A percentile compares a stretch with the other conserved stretches of the same genome.
Evolutionary conservation across 2,329 filamentous ascomycete species (phyloP).

Genomic region (Cercospora nicotianae): DNA sequence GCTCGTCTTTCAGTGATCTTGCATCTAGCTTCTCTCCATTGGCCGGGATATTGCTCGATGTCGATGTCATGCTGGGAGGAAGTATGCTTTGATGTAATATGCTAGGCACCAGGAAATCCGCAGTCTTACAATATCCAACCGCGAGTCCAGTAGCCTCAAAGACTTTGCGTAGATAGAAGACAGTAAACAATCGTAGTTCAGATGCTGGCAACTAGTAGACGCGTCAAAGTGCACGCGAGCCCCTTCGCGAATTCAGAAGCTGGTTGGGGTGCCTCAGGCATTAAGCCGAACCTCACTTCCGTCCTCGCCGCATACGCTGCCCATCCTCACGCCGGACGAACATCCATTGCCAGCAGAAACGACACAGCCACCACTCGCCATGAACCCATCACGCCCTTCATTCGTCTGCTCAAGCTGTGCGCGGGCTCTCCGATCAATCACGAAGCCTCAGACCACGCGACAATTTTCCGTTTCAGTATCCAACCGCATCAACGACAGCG

Average conservation of each 20-base stretch:
- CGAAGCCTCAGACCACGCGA: slow-evolving; percentile 8
- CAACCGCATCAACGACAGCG: slow-evolving; percentile 12
- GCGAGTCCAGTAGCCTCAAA: background rate
- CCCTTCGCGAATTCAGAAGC: background rate
- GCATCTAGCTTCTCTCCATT: background rate
- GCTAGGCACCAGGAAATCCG: background rate
- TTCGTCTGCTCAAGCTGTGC: slow-evolving; percentile 38
- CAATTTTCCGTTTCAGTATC: slow-evolving; percentile 25
- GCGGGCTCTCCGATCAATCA: slow-evolving; percentile 26
- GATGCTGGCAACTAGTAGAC: background rate
- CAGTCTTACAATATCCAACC: background rate
- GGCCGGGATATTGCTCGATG: slow-evolving; percentile 6
- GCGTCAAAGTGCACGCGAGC: slow-evolving; percentile 1
- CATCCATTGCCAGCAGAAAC: background rate
- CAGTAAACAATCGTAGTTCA: background rate
- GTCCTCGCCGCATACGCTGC: background rate
- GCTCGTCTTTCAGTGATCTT: slow-evolving; percentile 40
- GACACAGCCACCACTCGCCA: slow-evolving; percentile 6
- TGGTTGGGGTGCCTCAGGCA: background rate
- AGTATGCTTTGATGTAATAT: background rate
- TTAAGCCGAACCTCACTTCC: background rate
- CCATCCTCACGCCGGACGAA: background rate
- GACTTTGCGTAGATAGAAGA: background rate
- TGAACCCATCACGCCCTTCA: slow-evolving; percentile 28
- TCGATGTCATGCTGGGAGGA: slow-evolving; percentile 9